Base-by-base conservation (phyloP, 2,329 filamentous ascomycete species). In the Purpureocillium lavendulum region DNA sequence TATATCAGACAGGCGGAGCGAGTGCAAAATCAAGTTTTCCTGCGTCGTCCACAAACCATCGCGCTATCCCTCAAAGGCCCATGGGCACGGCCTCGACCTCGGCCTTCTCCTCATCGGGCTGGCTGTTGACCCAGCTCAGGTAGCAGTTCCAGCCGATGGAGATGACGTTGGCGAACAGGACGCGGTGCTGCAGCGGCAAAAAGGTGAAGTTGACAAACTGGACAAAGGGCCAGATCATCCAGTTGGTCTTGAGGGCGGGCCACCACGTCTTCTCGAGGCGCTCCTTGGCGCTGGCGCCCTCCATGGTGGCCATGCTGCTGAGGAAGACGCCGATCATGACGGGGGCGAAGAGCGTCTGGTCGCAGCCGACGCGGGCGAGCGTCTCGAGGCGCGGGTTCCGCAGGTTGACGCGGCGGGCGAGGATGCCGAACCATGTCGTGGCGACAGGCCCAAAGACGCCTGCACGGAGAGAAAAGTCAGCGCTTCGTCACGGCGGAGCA, bases 141-240 rank as follows among this genome's bases (percentile, higher is more conserved):
- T 80, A 81, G 46, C 71, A 76, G 61, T 81, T 81, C 77, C 77
- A 81, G 45, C 75, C 76, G 48, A 77, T 72, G 39, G 69, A 85
- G 39, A 95, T 71, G 37, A 94, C 61, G 55, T 96, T 96, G 52
- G 94, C 89, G 45, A 94, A 82, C 51, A 95, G 66, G 32, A 96
- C 77, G 43, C 88, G 75, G 63, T 90, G 80, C 57, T 94, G 77
- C 46, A 94, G 69, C 36, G 89, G 89, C 46, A 95, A 76, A 47
- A 92, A 75, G 54, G 84, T 83, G 67, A 96, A 96, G 70, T 96
- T 96, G 55, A 82, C 71, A 39, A 82, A 69, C 67, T 96, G 89
- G 40, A 94, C 87, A 46, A 71, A 70, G 4, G 89, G 89, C 89
- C 89, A 96, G 40, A 96, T 63, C 67, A 87, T 75, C 73, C 87